Conservation (phyloP, 2,329 filamentous ascomycete species). For the Chaetomium olivaceum region DNA sequence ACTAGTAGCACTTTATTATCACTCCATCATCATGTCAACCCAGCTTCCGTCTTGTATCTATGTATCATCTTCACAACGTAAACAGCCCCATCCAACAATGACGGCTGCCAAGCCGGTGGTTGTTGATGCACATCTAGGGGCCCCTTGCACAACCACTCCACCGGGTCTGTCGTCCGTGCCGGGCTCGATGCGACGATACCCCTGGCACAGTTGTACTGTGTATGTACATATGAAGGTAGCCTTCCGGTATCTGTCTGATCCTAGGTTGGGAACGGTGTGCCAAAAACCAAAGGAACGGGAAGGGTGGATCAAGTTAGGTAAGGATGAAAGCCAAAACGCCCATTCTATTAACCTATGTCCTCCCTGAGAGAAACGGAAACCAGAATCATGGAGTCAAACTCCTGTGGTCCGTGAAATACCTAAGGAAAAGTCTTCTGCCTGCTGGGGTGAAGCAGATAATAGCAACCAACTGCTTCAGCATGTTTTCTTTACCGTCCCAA, state of each 20-base stretch:
- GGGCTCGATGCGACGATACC: slow-evolving; percentile 1
- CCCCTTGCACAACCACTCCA: neutral
- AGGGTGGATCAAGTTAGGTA: neutral
- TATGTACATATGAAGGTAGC: no score
- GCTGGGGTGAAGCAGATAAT: neutral
- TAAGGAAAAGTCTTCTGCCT: neutral
- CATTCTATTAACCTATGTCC: neutral
- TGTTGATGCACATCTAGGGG: neutral
- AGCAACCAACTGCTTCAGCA: neutral
- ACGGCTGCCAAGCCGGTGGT: neutral
- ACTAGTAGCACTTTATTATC: neutral
- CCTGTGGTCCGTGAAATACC: neutral
- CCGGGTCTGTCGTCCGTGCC: neutral
- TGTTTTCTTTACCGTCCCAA: neutral
- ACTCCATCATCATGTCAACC: neutral
- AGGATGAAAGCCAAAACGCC: neutral
- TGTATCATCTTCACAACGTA: neutral
- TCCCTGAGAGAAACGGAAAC: neutral
- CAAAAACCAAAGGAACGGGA: neutral
- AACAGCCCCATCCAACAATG: neutral
- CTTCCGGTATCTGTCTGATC: neutral
- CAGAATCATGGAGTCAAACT: neutral
- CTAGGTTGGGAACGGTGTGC: neutral
- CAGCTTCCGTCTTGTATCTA: no score
- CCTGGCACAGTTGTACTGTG: neutral